These are phyloP conservation scores for Penstemon davidsonii DNA, from an alignment of 257 asterid species.

Conservation along the genomic window DNA sequence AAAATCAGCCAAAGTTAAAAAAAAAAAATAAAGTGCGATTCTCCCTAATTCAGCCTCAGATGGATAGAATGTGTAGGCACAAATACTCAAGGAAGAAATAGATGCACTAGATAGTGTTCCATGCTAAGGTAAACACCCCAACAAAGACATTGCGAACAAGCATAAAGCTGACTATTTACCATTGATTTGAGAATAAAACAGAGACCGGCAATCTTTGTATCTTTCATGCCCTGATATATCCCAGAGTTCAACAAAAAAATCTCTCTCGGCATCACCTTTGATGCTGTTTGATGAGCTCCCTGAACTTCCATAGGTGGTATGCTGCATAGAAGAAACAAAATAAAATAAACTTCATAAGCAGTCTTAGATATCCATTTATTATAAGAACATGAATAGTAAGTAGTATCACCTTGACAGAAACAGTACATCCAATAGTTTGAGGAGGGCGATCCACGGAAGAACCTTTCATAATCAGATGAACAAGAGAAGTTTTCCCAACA, in stretches of 20 bases:
- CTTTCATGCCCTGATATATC: slow-evolving; percentile 96
- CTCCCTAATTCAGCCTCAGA: neutral
- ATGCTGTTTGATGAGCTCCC: slow-evolving; percentile 75
- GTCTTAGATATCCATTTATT: slow-evolving; percentile 20
- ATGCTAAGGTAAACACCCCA: neutral
- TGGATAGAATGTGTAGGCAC: neutral
- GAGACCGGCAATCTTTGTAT: slow-evolving; percentile 85
- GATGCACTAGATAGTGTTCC: slow-evolving; percentile 7
- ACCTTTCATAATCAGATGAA: slow-evolving; percentile 85
- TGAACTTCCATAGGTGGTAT: slow-evolving; percentile 69
- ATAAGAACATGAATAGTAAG: slow-evolving; percentile 14
- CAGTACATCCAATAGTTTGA: slow-evolving; percentile 88
- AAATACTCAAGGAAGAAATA: neutral
- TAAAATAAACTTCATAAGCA: slow-evolving; percentile 15
- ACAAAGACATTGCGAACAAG: neutral
- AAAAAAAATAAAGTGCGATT: no score
- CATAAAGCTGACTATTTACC: slow-evolving; percentile 48
- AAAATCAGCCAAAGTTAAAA: no score
- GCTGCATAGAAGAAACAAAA: slow-evolving; percentile 48
- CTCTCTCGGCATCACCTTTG: slow-evolving; percentile 66
- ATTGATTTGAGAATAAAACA: slow-evolving; percentile 91
- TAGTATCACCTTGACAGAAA: slow-evolving; percentile 69
- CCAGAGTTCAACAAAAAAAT: slow-evolving; percentile 92
- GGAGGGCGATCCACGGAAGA: slow-evolving; percentile 75
- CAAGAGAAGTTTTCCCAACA: slow-evolving; percentile 94